phyloP scores from a whole-genome alignment of 257 asterid genomes.

The Solanum piurae region DNA sequence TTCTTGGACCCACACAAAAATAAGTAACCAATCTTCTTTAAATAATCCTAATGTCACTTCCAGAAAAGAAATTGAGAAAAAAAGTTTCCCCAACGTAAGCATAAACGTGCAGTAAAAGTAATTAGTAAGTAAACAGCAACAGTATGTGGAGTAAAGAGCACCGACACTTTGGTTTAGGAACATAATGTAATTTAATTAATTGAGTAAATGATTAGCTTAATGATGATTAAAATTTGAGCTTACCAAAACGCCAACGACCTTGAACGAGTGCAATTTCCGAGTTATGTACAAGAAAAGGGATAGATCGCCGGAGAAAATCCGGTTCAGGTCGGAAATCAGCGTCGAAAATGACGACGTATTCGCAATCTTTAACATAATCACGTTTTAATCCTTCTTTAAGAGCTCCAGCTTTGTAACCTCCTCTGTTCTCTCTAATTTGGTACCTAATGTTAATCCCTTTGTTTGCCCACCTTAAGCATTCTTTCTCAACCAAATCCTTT shows the following conservation, averaged over 20 bases:
- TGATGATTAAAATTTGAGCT: not conserved
- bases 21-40: not conserved
- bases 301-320: conserved; percentile 71
- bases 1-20: conserved; percentile 22
- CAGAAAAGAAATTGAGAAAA: not conserved
- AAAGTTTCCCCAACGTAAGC: not conserved
- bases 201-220: not conserved
- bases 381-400: conserved; percentile 82
- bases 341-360: conserved; percentile 75
- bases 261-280: conserved; percentile 76
- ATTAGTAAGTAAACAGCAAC: not conserved
- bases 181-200: not conserved
- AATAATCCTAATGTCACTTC: not conserved
- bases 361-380: conserved; percentile 71
- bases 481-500: conserved; percentile 89
- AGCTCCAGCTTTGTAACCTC: conserved; percentile 98
- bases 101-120: not conserved
- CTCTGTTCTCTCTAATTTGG: conserved; percentile 71
- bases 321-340: conserved; percentile 97
- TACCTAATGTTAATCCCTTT: conserved; percentile 70
- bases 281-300: conserved; percentile 75
- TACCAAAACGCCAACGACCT: conserved; percentile 97
- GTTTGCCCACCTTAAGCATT: conserved; percentile 83
- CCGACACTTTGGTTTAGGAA: conserved; percentile 37
- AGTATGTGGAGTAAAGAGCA: conserved; percentile 1